Base-by-base conservation (phyloP, 2,329 filamentous ascomycete species). In the Cucurbitaria berberidis region DNA sequence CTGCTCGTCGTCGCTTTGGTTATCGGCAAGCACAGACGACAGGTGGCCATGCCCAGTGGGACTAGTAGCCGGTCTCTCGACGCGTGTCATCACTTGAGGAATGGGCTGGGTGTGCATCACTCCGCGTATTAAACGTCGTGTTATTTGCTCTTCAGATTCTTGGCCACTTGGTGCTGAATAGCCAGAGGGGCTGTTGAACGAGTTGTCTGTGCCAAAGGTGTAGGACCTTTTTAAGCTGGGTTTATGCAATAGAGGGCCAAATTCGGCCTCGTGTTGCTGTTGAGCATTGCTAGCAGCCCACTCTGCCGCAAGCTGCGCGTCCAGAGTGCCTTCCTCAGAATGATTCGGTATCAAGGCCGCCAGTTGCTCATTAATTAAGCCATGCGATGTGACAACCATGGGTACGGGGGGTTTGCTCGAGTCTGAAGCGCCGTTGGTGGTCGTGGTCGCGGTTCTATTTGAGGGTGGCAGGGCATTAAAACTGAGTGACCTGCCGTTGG, bases 121-220 rank as follows among this genome's bases (percentile, higher is more conserved):
- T 29, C 66, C 63, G 32, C 60, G 55, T 35, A 72, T 56, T 42
- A 73, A 57, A 6, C 65, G 67, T 21, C 55, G 59, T 7, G 60
- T 62, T 2, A 68, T 62, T n/a, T 56, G 56, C 1, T 65, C 61
- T 41, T 70, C 62, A 15, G 57, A 63, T 19, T 68, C 62, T 19
- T 62, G 51, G 2, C 58, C 53, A 5, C 64, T 64, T 0, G 69
- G 56, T 10, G 56, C 62, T 6, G 61, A 48, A 49, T 66, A 74
- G 1, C 66, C 70, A 26, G 62, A 53, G 1, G 62, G 58, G 46
- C 70, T 70, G 44, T 67, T 70, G 63, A 75, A 75, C 5, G 68
- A 64, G 42, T 63, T 65, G 50, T 75, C 73, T 1, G 71, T 74
- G 21, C 72, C 72, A 45, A 73, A 75, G 0, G 68, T 70, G 30